These are phyloP conservation scores for Amylocarpus encephaloides DNA, from an alignment of 2,329 filamentous ascomycete genomes.

Conservation along the genomic window DNA sequence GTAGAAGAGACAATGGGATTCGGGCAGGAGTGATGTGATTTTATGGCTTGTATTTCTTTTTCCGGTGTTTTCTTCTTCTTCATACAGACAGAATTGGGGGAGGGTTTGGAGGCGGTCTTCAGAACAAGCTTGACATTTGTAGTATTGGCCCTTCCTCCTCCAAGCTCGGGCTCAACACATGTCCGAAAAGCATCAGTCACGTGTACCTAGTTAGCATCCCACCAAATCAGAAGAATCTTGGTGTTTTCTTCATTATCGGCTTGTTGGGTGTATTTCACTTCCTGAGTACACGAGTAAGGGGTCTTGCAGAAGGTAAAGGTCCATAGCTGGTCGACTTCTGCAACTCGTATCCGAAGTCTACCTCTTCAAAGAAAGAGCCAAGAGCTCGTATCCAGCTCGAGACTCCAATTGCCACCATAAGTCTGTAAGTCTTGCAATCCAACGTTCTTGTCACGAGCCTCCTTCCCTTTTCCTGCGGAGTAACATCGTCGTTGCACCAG, in stretches of 20 bases:
- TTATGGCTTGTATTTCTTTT: constrained; percentile 13
- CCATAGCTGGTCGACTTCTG: no score
- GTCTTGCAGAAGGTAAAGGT: no score
- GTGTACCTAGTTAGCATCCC: constrained; percentile 7
- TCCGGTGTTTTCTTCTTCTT: constrained; percentile 19
- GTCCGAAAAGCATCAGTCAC: constrained; percentile 6
- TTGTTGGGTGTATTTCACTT: background rate
- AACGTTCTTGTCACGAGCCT: no score
- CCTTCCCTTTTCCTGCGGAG: no score
- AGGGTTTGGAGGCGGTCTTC: constrained; percentile 10
- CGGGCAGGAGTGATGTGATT: constrained; percentile 69
- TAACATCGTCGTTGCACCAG: no score
- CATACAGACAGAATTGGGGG: constrained; percentile 16
- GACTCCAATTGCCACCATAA: no score
- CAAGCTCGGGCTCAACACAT: background rate
- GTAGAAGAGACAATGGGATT: constrained; percentile 99
- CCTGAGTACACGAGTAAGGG: background rate
- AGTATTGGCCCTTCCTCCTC: constrained; percentile 3
- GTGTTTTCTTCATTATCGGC: constrained; percentile 1
- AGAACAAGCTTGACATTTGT: constrained; percentile 1
- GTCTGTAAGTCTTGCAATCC: no score
- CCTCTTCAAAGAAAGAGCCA: no score
- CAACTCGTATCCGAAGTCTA: no score
- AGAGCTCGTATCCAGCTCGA: no score
- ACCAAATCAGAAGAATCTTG: constrained; percentile 4